Base-by-base conservation (phyloP, 352 stramenopile genomes). In the Phytophthora pisi region DNA sequence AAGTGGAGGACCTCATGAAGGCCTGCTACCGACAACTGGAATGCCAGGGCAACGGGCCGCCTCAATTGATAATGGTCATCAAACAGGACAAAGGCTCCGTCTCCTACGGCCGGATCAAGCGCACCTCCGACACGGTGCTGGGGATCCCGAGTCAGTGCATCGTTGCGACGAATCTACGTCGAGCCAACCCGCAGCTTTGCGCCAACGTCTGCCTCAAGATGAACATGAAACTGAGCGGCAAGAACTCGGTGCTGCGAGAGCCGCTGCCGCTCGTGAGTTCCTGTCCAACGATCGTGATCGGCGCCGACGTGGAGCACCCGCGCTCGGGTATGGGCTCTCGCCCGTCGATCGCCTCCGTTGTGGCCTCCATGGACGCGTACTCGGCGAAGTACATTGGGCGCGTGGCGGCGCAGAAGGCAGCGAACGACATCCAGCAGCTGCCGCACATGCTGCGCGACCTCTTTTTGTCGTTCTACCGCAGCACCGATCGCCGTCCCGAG, bases 141-240 rank as follows among this genome's bases (percentile, higher is more conserved):
- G 86, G 82, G 20, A 75, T 95, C 10, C 79, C 79, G 15, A 88
- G 74, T 34, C 86, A 95, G 53, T 92, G 83, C 50, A 78, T 93
- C 24, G 71, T 89, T 2, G 63, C 69, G 0, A 63, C 70, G 16
- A 79, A 86, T 47, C 42, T 91, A 3, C 15, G 36, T 0, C 77
- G 74, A 38, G 57, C 66, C 9, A 82, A 84, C 18, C 51, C 54
- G 1, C 79, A 86, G 56, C 89, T 90, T 38, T 78, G 80, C 23
- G 75, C 64, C 0, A 95, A 95, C 54, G 57, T 95, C 1, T 79
- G 77, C 0, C 51, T 90, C 5, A 89, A 91, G 69, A 84, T 93
- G 20, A 92, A 93, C 66, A 74, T 85, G 68, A 93, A 93, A 59
- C 53, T 93, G 38, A 77, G 61, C 26, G 84, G 86, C 8, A 75